Percentiles rank a stretch among this genome's conserved stretches.
These are phyloP conservation scores for Globisporangium nunn DNA, from an alignment of 352 stramenopile genomes.

Conservation along the genomic window DNA sequence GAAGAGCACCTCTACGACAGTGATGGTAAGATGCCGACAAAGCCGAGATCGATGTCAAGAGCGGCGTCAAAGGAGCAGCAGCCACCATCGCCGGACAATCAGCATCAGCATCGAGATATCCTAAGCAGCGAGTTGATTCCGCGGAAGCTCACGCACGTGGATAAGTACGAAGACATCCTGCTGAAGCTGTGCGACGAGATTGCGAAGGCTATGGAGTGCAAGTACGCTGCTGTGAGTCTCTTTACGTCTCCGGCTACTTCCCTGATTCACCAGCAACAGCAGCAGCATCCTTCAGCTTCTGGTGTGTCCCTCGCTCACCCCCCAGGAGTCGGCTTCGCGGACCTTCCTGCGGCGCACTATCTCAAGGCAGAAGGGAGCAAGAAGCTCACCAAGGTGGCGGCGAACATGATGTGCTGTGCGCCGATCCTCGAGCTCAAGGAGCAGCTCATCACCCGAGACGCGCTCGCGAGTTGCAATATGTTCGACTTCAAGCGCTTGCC, in stretches of 20 bases:
- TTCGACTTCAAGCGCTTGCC: constrained; percentile 54
- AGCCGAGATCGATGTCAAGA: neutral
- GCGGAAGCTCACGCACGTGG: constrained; percentile 22
- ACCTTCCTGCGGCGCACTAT: constrained; percentile 21
- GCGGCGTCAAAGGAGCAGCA: neutral
- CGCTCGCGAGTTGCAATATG: constrained; percentile 17
- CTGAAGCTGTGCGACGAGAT: constrained; percentile 47
- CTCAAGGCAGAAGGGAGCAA: constrained; percentile 36
- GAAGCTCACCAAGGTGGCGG: constrained; percentile 49
- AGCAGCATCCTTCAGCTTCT: neutral
- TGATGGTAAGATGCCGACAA: neutral
- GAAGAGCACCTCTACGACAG: neutral
- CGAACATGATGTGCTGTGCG: constrained; percentile 61
- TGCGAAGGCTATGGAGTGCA: constrained; percentile 26
- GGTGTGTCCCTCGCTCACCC: constrained; percentile 4
- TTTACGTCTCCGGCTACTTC: constrained; percentile 19
- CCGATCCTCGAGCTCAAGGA: constrained; percentile 42
- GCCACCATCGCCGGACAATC: constrained; percentile 14
- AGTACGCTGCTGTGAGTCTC: constrained; percentile 56
- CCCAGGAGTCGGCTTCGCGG: constrained; percentile 12
- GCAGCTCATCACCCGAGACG: constrained; percentile 45
- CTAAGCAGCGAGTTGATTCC: constrained; percentile 18
- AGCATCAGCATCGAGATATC: constrained; percentile 27
- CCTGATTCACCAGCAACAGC: neutral
- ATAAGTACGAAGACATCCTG: constrained; percentile 47